Conservation (phyloP, 805 yeast genomes). For the Yamadazyma nakazawae region DNA sequence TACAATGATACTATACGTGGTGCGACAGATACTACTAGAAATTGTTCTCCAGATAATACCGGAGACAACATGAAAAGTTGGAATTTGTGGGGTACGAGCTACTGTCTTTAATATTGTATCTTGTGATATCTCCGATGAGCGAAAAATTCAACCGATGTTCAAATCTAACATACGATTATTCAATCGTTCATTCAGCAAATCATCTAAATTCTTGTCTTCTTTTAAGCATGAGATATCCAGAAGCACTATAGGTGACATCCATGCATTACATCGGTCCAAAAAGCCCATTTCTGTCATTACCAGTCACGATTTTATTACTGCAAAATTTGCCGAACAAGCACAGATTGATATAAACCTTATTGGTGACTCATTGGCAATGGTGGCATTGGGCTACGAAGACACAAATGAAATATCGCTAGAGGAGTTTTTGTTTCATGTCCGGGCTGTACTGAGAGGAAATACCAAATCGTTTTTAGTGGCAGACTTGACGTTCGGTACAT, state of each 20-base stretch:
- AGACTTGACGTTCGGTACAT: slow-evolving; percentile 88
- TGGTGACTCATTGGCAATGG: slow-evolving; percentile 95
- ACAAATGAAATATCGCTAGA: slow-evolving; percentile 76
- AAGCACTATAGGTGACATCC: slow-evolving; percentile 22
- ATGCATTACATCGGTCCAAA: slow-evolving; percentile 15
- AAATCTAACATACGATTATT: background rate
- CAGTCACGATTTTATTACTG: slow-evolving; percentile 84
- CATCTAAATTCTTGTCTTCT: background rate
- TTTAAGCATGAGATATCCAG: slow-evolving; percentile 13
- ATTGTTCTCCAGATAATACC: background rate
- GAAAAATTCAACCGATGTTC: background rate
- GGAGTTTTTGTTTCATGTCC: slow-evolving; percentile 73
- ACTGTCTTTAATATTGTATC: background rate
- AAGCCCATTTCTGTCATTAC: slow-evolving; percentile 54
- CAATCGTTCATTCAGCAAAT: background rate
- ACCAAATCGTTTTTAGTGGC: slow-evolving; percentile 65
- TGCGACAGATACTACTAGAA: too few relatives aligned
- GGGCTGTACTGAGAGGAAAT: slow-evolving; percentile 73
- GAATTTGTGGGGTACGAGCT: background rate
- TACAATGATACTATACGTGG: too few relatives aligned
- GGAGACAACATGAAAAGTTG: background rate
- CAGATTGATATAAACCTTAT: slow-evolving; percentile 69
- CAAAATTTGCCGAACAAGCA: slow-evolving; percentile 61
- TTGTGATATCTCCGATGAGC: background rate
- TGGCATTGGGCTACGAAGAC: slow-evolving; percentile 73